Evolutionary conservation across 2,329 filamentous ascomycete genomes (phyloP), one percentile per base, ranked within the genome.

Genomic region (Monosporascus sp.): DNA sequence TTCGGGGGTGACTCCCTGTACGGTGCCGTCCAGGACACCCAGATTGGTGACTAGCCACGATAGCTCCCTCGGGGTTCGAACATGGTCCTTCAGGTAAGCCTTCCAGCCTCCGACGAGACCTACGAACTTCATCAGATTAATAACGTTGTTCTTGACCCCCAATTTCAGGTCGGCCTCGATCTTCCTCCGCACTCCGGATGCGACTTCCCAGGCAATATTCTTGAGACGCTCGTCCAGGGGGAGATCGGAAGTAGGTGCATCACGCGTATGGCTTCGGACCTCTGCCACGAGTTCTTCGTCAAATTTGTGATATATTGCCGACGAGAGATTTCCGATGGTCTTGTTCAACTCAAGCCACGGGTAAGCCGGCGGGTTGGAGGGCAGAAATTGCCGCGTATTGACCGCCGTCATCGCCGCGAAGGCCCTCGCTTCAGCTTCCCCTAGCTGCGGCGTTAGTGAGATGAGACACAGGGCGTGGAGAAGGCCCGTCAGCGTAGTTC

Each of bases 21-120:
- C 9, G 39, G 48, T 22, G n/a, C 66, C 62, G 52, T 69, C 55
- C 22, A 71, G 52, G n/a, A 67, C 62, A 44, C 66, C 67, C n/a
- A 68, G 49, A 55, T 68, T 69, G 45, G 63, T 67, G 18, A 69
- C 60, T 41, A 67, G 54, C 66, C 66, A 68, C 36, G 65, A 54
- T 36, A 65, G 61, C 49, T 65, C 60, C 44, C 66, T 59, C 54
- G 59, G 55, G 60, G 58, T 64, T 31, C 58, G 62, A n/a, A 58
- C 60, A 52, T 60, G 57, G 49, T 57, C 52, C 2, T 51, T 55
- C 63, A 66, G 62, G 49, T 62, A 62, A 56, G 62, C 37, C 53
- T 62, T 55, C 66, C 66, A 69, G 60, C 67, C 63, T 15, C 22
- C 14, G 22, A 46, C 5, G 41, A 58, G 62, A 47, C 66, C 31